These are phyloP conservation scores for Lolium perenne DNA, from an alignment of 176 grass and related monocot species.

Conservation along the genomic window DNA sequence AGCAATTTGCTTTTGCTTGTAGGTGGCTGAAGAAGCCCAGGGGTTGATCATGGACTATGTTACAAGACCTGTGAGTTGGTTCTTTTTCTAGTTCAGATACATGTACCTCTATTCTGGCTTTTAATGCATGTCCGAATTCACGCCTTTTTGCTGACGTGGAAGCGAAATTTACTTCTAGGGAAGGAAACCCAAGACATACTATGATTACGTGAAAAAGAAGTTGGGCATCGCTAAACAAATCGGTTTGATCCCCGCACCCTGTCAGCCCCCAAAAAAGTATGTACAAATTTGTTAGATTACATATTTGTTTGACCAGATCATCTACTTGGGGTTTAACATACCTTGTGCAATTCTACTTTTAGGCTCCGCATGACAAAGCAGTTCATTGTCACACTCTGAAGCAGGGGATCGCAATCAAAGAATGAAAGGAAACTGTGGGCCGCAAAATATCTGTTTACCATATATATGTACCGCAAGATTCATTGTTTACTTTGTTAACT, in stretches of 20 bases:
- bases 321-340: too few relatives aligned
- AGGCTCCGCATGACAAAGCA: neutral
- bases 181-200: neutral
- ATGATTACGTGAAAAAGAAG: constrained; percentile 35
- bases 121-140: neutral
- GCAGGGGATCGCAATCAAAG: neutral
- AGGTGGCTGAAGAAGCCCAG: neutral
- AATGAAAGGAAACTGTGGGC: neutral
- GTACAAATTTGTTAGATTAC: neutral
- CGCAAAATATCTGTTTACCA: too few relatives aligned
- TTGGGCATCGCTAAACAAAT: constrained; percentile 36
- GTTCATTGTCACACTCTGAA: neutral
- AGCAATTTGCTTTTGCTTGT: neutral
- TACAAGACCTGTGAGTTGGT: constrained; percentile 6
- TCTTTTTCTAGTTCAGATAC: neutral
- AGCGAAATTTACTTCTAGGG: constrained; percentile 18
- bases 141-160: constrained; percentile 5
- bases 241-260: neutral
- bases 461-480: too few relatives aligned
- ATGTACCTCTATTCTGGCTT: neutral
- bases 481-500: too few relatives aligned
- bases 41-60: neutral
- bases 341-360: too few relatives aligned
- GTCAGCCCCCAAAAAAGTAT: neutral
- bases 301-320: too few relatives aligned